Percentiles rank a stretch among this genome's conserved stretches.
Conservation (phyloP, 352 stramenopile species). For the Pythium dissotocum region DNA sequence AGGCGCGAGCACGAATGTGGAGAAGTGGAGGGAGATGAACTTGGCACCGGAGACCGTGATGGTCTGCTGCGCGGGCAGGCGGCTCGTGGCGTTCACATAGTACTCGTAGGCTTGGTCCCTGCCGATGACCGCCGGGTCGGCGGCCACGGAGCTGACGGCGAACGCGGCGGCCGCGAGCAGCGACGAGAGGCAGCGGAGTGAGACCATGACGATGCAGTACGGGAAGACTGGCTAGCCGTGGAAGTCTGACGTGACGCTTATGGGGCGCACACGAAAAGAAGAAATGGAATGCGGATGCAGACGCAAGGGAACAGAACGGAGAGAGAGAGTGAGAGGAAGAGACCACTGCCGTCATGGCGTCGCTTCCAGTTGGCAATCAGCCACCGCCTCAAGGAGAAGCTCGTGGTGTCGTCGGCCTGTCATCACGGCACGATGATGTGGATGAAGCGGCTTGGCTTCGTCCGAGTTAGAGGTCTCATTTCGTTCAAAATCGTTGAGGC, state of each 20-base stretch:
- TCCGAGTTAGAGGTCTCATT: not conserved
- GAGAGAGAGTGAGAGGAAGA: not conserved
- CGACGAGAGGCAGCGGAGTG: not conserved
- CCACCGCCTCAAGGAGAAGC: not conserved
- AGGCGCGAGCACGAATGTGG: conserved; percentile 32
- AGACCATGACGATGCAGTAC: conserved; percentile 2
- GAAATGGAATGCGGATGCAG: not conserved
- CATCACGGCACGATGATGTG: not conserved
- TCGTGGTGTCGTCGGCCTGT: not conserved
- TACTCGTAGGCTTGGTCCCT: conserved; percentile 28
- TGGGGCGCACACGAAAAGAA: not conserved
- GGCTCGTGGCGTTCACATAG: conserved; percentile 29
- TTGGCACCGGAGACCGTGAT: conserved; percentile 27
- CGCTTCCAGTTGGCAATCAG: not conserved
- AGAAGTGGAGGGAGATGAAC: conserved; percentile 51
- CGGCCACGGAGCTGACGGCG: not conserved
- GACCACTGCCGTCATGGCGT: not conserved
- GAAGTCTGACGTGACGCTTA: not conserved
- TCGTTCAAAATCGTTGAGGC: not conserved
- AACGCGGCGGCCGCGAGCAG: conserved; percentile 6
- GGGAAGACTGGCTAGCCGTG: not conserved
- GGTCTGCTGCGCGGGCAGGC: conserved; percentile 19
- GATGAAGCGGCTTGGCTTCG: not conserved
- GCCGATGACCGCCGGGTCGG: conserved; percentile 27
- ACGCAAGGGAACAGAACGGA: not conserved